A percentile compares a stretch with the other conserved stretches of the same genome.
Conservation (phyloP, 768 basidiomycete genomes). For the Tylopilus cervinicoccineus region DNA sequence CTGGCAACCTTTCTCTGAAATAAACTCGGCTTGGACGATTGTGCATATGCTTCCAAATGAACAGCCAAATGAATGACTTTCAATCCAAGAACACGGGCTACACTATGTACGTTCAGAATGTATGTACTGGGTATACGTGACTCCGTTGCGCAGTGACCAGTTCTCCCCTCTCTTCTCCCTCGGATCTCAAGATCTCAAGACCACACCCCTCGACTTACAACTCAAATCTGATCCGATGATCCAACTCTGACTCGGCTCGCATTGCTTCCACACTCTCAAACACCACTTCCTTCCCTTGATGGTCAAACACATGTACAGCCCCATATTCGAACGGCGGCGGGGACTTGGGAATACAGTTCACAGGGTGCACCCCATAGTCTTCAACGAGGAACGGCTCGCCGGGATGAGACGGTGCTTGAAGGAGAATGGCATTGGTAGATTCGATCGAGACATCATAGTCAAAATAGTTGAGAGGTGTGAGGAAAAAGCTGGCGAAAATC, state of each 20-base stretch:
- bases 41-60: too few relatives aligned
- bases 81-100: too few relatives aligned
- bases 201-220: too few relatives aligned
- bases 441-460: slow-evolving; percentile 62
- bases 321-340: slow-evolving; percentile 39
- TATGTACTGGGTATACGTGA: too few relatives aligned
- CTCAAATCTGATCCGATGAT: slow-evolving; percentile 37
- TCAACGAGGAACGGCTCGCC: slow-evolving; percentile 42
- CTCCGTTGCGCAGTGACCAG: too few relatives aligned
- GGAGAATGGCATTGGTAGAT: slow-evolving; percentile 47
- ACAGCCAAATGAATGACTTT: too few relatives aligned
- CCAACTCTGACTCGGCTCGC: slow-evolving; percentile 37
- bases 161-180: too few relatives aligned
- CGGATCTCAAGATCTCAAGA: too few relatives aligned
- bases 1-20: too few relatives aligned
- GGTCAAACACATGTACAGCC: slow-evolving; percentile 32
- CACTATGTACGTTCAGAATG: too few relatives aligned
- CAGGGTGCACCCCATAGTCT: slow-evolving; percentile 49
- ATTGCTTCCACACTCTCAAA: slow-evolving; percentile 35
- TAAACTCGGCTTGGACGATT: too few relatives aligned
- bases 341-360: slow-evolving; percentile 35
- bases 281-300: slow-evolving; percentile 31
- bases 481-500: slow-evolving; percentile 42
- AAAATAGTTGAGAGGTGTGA: slow-evolving; percentile 64
- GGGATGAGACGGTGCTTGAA: slow-evolving; percentile 36